Evolutionary conservation across 371 early-diverging fungal genomes (phyloP).

Genomic region (Umbelopsis sp.): DNA sequence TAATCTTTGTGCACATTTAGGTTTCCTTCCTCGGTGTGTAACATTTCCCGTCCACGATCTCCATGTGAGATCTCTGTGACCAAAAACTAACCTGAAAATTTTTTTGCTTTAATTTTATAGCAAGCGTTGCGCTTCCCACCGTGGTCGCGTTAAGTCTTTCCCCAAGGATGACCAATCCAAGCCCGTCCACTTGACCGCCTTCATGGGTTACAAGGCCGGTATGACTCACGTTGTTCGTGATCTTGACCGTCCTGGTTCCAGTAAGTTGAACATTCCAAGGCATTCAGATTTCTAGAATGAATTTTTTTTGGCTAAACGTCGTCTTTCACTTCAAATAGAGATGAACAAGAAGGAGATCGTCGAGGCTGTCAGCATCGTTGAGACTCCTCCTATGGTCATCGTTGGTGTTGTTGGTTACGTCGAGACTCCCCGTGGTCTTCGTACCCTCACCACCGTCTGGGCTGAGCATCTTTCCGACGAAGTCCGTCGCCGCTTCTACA

Average conservation of each 20-base stretch:
- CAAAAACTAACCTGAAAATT: conserved; percentile 12
- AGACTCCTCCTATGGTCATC: conserved; percentile 98
- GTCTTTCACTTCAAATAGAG: conserved; percentile 53
- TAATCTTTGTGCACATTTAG: conserved; percentile 54
- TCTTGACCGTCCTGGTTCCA: conserved; percentile 97
- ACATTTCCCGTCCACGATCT: conserved; percentile 11
- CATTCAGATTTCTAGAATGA: not conserved
- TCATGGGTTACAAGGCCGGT: conserved; percentile 99
- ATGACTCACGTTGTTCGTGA: conserved; percentile 99
- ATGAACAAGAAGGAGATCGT: conserved; percentile 99
- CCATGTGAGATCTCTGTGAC: not conserved
- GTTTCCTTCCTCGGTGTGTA: conserved; percentile 87
- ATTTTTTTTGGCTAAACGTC: not conserved
- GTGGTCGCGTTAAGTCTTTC: conserved; percentile 98
- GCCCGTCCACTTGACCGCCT: conserved; percentile 98
- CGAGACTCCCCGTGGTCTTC: conserved; percentile 98
- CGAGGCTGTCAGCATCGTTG: conserved; percentile 99
- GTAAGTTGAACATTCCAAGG: conserved; percentile 43
- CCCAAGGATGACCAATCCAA: conserved; percentile 97
- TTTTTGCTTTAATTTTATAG: conserved; percentile 30
- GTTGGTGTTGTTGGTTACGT: conserved; percentile 99
- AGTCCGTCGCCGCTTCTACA: conserved; percentile 98
- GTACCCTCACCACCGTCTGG: conserved; percentile 98
- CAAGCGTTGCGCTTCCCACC: conserved; percentile 95
- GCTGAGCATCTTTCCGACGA: conserved; percentile 99